These are phyloP conservation scores for Bathelium albidoporum DNA, from an alignment of 495 filamentous ascomycete genomes.

Conservation along the genomic window DNA sequence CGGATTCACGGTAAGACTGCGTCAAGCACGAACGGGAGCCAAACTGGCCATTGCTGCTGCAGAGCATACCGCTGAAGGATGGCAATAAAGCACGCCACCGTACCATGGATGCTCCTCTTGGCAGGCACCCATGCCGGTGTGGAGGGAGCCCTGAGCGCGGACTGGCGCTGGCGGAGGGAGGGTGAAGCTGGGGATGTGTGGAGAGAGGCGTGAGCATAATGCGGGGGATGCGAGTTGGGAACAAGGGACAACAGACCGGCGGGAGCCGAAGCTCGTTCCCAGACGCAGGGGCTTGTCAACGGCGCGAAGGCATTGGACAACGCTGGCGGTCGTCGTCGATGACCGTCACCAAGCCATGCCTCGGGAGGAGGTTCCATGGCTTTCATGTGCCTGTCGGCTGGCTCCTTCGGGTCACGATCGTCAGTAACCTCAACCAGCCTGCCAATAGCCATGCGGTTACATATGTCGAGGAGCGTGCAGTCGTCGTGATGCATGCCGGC, in stretches of 20 bases:
- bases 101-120: background rate
- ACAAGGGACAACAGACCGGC: background rate
- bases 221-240: conserved; percentile 2
- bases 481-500: too few relatives aligned
- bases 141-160: background rate
- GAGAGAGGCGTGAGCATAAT: background rate
- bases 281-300: background rate
- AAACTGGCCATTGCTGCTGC: background rate
- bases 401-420: background rate
- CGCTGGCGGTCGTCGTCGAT: too few relatives aligned
- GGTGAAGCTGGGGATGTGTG: background rate
- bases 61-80: background rate
- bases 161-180: background rate
- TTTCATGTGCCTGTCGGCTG: background rate
- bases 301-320: background rate
- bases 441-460: background rate
- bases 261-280: background rate
- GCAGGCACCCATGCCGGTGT: conserved; percentile 2
- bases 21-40: background rate
- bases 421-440: background rate
- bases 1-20: background rate
- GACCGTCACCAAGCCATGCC: too few relatives aligned
- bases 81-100: background rate
- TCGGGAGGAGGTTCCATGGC: background rate
- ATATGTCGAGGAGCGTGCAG: background rate